Conservation (phyloP, 495 filamentous ascomycete genomes). For the Penicillium odoratum region DNA sequence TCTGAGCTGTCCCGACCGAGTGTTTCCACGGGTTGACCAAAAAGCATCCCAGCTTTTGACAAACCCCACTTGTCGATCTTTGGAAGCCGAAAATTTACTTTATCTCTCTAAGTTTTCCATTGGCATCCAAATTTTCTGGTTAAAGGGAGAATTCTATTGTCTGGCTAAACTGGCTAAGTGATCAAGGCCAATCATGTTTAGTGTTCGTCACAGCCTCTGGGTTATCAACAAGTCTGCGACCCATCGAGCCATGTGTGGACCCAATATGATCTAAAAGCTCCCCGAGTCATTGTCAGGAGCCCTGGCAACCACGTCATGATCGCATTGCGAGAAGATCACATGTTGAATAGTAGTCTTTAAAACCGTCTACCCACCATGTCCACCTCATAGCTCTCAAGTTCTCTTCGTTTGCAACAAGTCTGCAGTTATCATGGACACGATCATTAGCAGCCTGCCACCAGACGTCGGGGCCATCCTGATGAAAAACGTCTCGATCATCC, state of each 20-base stretch:
- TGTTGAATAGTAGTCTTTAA: not conserved
- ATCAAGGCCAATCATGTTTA: not conserved
- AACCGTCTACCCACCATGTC: not conserved
- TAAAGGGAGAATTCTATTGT: not conserved
- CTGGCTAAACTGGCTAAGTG: not conserved
- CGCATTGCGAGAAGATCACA: not conserved
- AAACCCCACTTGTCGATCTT: not conserved
- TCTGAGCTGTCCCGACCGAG: not conserved
- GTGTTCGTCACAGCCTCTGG: not conserved
- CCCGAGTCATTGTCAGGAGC: not conserved
- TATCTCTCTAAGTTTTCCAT: not conserved
- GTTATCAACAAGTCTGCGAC: not conserved
- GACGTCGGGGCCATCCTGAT: not conserved
- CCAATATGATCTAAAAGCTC: not conserved
- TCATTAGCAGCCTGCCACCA: not conserved
- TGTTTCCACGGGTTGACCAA: not conserved
- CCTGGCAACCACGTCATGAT: not conserved
- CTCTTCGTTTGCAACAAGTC: not conserved
- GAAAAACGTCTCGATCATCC: slow-evolving; percentile 3
- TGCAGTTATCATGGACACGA: not conserved
- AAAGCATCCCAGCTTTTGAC: not conserved
- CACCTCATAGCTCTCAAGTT: not conserved
- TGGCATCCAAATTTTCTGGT: not conserved
- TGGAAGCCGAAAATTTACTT: not conserved
- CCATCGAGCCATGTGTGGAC: not conserved